A percentile compares a stretch with the other conserved stretches of the same genome.
These are phyloP conservation scores for Clavariopsis aquatica DNA, from an alignment of 495 filamentous ascomycete species.

Conservation along the genomic window DNA sequence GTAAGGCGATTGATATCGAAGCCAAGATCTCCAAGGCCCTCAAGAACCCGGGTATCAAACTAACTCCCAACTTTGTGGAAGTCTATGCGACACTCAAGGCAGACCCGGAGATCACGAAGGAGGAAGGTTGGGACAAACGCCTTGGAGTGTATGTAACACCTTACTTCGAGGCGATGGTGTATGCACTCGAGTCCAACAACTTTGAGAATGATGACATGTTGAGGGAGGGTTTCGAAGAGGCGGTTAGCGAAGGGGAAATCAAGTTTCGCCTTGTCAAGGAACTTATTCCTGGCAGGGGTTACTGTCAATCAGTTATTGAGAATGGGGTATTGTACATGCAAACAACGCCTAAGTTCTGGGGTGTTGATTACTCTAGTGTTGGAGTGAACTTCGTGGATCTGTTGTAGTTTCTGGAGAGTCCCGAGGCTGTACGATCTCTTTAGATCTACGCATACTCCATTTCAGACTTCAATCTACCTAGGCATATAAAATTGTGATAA, in stretches of 20 bases:
- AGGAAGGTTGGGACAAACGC: constrained; percentile 23
- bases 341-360: constrained; percentile 29
- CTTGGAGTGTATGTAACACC: constrained; percentile 12
- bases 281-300: constrained; percentile 19
- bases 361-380: constrained; percentile 12
- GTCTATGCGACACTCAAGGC: constrained; percentile 20
- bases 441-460: too few species aligned
- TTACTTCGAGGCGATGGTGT: constrained; percentile 28
- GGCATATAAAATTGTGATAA: too few species aligned
- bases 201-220: constrained; percentile 38
- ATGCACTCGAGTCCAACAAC: constrained; percentile 22
- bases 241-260: constrained; percentile 31
- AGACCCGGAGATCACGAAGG: background rate
- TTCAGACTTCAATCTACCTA: too few species aligned
- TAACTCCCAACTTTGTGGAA: constrained; percentile 21
- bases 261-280: constrained; percentile 33
- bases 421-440: too few species aligned
- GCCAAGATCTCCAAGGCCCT: constrained; percentile 47
- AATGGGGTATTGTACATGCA: constrained; percentile 36
- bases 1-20: constrained; percentile 43
- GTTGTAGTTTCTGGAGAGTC: background rate
- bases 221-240: constrained; percentile 38
- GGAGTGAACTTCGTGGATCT: background rate
- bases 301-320: constrained; percentile 34
- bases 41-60: constrained; percentile 32